Evolutionary conservation across 306 rosid genomes (phyloP).

Genomic region (Oxytropis ochrocephala): DNA sequence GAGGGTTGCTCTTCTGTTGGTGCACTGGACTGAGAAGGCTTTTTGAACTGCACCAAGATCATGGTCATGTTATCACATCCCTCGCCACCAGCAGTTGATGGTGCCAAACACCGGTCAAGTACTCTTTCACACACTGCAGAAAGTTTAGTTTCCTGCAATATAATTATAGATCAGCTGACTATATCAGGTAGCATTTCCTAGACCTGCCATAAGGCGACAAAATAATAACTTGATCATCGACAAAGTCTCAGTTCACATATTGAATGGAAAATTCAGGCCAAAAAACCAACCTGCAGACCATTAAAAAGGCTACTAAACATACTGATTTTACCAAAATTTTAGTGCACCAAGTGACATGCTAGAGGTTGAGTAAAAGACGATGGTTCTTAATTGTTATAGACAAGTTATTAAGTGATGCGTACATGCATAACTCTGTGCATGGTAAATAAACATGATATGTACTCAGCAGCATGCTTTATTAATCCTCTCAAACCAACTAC

Average conservation of each 20-base stretch:
- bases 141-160: conserved; percentile 63
- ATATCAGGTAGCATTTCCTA: neutral
- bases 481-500: conserved; percentile 1
- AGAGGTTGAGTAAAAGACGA: neutral
- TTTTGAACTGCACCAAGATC: conserved; percentile 88
- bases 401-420: neutral
- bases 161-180: neutral
- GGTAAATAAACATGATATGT: neutral
- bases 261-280: too few relatives aligned
- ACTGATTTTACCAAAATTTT: neutral
- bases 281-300: too few relatives aligned
- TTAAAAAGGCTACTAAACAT: neutral
- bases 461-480: neutral
- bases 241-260: too few relatives aligned
- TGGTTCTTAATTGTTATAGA: neutral
- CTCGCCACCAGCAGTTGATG: conserved; percentile 70
- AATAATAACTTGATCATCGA: too few relatives aligned
- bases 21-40: conserved; percentile 33
- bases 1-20: conserved; percentile 41
- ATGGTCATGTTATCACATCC: conserved; percentile 99
- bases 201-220: neutral
- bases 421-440: neutral
- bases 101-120: conserved; percentile 86
- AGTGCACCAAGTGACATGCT: neutral
- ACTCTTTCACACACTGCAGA: conserved; percentile 81